Conservation (phyloP, 2,329 filamentous ascomycete genomes). For the Aspergillus felis region DNA sequence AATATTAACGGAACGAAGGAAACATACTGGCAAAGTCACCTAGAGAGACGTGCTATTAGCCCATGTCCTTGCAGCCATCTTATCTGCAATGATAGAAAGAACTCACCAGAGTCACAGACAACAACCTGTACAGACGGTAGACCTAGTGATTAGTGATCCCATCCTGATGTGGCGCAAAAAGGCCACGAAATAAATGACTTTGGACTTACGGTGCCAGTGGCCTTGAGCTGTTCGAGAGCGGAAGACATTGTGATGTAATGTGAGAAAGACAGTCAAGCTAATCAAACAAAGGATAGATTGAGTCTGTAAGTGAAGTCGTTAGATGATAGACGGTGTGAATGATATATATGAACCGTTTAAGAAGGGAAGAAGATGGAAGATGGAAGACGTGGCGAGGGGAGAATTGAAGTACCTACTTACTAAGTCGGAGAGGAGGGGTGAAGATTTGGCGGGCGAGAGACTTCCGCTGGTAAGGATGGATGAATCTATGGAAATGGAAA, state of each 20-base stretch:
- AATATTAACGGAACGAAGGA: constrained; percentile 10
- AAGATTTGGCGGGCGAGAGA: not conserved
- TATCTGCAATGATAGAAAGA: constrained; percentile 3
- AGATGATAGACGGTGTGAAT: not conserved
- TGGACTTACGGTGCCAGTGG: constrained; percentile 82
- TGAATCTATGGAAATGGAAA: not conserved
- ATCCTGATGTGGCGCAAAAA: not conserved
- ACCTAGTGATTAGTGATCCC: constrained; percentile 11
- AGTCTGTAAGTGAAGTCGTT: not conserved
- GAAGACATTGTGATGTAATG: constrained; percentile 61
- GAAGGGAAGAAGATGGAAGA: not conserved
- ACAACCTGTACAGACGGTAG: constrained; percentile 61
- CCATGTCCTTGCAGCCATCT: constrained; percentile 23
- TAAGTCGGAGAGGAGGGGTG: not conserved
- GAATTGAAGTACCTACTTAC: not conserved
- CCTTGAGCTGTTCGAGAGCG: constrained; percentile 96
- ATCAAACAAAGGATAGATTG: not conserved
- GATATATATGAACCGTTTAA: not conserved
- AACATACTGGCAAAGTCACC: constrained; percentile 74
- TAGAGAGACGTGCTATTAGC: constrained; percentile 32
- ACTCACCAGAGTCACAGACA: constrained; percentile 91
- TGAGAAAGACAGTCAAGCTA: not conserved
- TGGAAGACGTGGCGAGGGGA: not conserved
- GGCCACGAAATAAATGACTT: not conserved
- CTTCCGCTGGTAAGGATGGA: not conserved